Evolutionary conservation across 306 rosid species (phyloP), one percentile per base, ranked within the genome.

Genomic region (Quercus aquifolioides): DNA sequence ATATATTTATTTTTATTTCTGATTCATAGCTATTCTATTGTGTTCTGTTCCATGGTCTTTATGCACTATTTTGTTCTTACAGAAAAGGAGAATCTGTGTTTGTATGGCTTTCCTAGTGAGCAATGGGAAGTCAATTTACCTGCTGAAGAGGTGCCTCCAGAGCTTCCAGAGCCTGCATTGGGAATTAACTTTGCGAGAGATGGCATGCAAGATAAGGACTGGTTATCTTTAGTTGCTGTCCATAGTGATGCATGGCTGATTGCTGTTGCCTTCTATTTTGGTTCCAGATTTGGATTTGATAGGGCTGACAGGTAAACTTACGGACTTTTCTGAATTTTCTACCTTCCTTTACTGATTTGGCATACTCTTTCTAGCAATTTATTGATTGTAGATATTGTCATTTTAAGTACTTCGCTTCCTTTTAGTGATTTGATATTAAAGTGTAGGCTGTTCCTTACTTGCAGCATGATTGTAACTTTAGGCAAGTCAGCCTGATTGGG

Each of bases 61-160:
- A 72, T 77, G 68, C 31, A 19, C 74, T 83, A 6, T 30, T 80
- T 69, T 79, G 35, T 84, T 71, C 51, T 77, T 90, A 57, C 89
- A 94, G 98, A 94, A 78, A 94, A 94, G 88, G 98, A 94, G 87
- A 94, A 94, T 89, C 86, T 94, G 75, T 92, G 96, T 86, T 81
- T 94, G 74, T 94, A 92, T 58, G 96, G 97, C 35, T 89, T 84
- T 78, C 97, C 97, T 63, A 90, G 91, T 85, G 98, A 89, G 89
- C 93, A 82, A 75, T 94, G 98, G 98, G 98, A 94, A 88, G 98
- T 94, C 71, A 94, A 89, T 88, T 89, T 94, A 80, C 98, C 98
- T 70, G 98, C 98, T 70, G 98, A 94, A 84, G 98, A 94, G 83
- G 98, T 94, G 77, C 98, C 98, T 52, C 97, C 98, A 2, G 98